These are phyloP conservation scores for Dispira simplex DNA, from an alignment of 192 early-diverging fungal genomes.

Conservation along the genomic window DNA sequence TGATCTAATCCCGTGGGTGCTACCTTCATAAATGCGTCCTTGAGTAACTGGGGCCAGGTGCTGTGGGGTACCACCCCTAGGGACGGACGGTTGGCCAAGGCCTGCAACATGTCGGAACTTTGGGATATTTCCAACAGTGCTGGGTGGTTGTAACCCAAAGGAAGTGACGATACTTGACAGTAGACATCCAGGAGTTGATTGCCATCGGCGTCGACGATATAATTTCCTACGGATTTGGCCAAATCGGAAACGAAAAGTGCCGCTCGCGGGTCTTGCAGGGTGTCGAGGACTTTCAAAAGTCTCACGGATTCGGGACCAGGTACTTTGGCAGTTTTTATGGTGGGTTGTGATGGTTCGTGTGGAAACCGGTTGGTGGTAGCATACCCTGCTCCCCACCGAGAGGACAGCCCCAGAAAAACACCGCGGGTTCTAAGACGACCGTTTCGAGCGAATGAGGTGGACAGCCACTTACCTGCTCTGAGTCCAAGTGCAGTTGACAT, in stretches of 20 bases:
- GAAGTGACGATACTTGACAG: conserved; percentile 58
- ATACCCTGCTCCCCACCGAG: too few species aligned
- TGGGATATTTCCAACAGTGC: conserved; percentile 32
- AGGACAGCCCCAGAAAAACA: too few species aligned
- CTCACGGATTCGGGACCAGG: conserved; percentile 44
- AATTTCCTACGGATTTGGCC: conserved; percentile 50
- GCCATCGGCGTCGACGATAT: conserved; percentile 55
- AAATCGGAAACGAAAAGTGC: conserved; percentile 47
- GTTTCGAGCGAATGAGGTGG: too few species aligned
- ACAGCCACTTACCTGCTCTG: too few species aligned
- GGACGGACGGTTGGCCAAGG: conserved; percentile 48
- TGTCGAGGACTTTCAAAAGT: conserved; percentile 28
- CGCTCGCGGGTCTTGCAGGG: conserved; percentile 48
- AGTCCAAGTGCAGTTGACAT: too few species aligned
- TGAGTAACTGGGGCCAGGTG: conserved; percentile 40
- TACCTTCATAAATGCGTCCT: conserved; percentile 47
- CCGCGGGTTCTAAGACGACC: too few species aligned
- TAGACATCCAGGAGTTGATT: conserved; percentile 51
- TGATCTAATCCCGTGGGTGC: conserved; percentile 45
- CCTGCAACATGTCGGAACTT: conserved; percentile 38
- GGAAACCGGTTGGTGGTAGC: conserved; percentile 20
- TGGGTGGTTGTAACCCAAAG: conserved; percentile 54
- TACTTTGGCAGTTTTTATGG: conserved; percentile 27
- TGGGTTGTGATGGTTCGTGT: conserved; percentile 39
- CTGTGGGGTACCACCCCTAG: conserved; percentile 45